phyloP scores from a whole-genome alignment of 2,329 filamentous ascomycete genomes.

The Colletotrichum eleusines region DNA sequence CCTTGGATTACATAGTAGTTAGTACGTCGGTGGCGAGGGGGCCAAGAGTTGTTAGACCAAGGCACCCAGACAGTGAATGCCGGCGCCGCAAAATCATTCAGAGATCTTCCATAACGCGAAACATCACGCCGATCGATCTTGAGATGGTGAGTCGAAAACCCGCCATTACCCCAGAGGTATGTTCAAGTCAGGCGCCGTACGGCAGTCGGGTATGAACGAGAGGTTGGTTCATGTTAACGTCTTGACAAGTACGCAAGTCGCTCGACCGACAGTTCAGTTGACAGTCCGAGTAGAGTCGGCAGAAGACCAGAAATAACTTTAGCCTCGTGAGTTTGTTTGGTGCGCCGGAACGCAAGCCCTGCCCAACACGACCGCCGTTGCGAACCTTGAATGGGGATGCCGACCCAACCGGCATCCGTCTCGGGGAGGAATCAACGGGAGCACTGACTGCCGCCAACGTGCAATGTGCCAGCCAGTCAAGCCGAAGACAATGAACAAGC shows the following conservation, averaged over 20 bases:
- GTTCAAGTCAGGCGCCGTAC: not conserved
- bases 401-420: not conserved
- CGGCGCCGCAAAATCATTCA: not conserved
- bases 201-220: too few relatives aligned
- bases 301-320: not conserved
- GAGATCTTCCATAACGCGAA: not conserved
- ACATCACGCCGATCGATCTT: not conserved
- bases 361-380: constrained; percentile 3
- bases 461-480: constrained; percentile 7
- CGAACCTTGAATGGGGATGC: constrained; percentile 1
- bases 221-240: not conserved
- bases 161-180: not conserved
- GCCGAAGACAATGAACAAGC: not conserved
- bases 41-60: not conserved
- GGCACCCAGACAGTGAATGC: not conserved
- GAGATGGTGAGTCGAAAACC: too few relatives aligned
- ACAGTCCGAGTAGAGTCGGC: not conserved
- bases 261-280: not conserved
- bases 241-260: not conserved
- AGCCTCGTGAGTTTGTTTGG: not conserved
- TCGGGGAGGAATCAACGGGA: constrained; percentile 15
- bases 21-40: not conserved
- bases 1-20: too few relatives aligned
- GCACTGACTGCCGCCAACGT: not conserved
- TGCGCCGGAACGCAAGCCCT: constrained; percentile 2